Conservation (phyloP, 2,329 filamentous ascomycete species). For the Cercospora zeina region DNA sequence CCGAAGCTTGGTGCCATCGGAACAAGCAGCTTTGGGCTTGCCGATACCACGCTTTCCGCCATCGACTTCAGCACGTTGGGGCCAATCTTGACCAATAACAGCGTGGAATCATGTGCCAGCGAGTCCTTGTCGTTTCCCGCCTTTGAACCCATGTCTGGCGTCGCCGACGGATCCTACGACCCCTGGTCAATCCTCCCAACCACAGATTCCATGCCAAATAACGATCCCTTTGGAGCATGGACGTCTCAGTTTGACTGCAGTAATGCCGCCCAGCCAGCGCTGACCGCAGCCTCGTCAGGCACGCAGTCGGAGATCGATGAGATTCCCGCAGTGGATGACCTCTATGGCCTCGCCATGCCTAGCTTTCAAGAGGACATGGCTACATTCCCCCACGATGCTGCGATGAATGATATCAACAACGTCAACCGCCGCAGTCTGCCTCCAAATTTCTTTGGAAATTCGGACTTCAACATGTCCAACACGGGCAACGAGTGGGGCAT, state of each 20-base stretch:
- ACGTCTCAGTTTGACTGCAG: constrained; percentile 32
- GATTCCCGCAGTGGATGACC: constrained; percentile 40
- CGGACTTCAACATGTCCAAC: constrained; percentile 28
- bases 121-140: constrained; percentile 29
- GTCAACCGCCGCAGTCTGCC: constrained; percentile 39
- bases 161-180: constrained; percentile 35
- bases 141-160: constrained; percentile 34
- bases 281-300: constrained; percentile 44
- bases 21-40: constrained; percentile 22
- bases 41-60: constrained; percentile 26
- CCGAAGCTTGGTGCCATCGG: constrained; percentile 30
- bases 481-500: constrained; percentile 30
- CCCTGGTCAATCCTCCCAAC: constrained; percentile 38
- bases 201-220: constrained; percentile 37
- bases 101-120: constrained; percentile 30
- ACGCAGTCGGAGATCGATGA: constrained; percentile 44
- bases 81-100: constrained; percentile 31
- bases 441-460: constrained; percentile 37
- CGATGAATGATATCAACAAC: constrained; percentile 18
- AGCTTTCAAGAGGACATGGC: constrained; percentile 38
- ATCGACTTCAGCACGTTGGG: constrained; percentile 35
- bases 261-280: constrained; percentile 39
- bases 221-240: constrained; percentile 41
- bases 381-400: constrained; percentile 22
- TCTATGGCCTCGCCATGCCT: constrained; percentile 36